Conservation (phyloP, 179 eudicot genomes). For the Camellia oleifera region DNA sequence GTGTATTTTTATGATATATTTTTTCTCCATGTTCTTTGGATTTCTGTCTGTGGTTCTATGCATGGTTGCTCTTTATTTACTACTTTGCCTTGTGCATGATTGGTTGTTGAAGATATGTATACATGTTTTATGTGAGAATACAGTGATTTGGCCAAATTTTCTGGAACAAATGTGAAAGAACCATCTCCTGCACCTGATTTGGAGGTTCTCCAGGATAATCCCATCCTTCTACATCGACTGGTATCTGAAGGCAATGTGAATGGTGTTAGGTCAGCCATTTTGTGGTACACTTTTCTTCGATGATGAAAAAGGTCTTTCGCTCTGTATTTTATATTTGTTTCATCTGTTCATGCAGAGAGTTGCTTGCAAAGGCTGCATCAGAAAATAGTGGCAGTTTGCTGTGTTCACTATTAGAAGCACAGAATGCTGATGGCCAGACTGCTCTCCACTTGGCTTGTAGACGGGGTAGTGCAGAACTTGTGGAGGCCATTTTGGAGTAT, state of each 20-base stretch:
- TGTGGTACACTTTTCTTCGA: neutral
- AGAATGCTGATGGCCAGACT: conserved; percentile 92
- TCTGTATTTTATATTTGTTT: conserved; percentile 18
- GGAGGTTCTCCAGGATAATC: conserved; percentile 65
- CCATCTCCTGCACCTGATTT: conserved; percentile 54
- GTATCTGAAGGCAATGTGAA: conserved; percentile 80
- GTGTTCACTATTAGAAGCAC: conserved; percentile 73
- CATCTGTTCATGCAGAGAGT: conserved; percentile 49
- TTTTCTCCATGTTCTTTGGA: neutral
- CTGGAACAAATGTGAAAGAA: conserved; percentile 45
- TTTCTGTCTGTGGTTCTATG: neutral
- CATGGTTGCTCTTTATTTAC: neutral
- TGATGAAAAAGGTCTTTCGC: conserved; percentile 8
- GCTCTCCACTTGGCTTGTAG: conserved; percentile 99
- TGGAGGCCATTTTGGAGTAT: conserved; percentile 78
- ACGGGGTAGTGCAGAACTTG: conserved; percentile 89
- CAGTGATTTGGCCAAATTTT: conserved; percentile 57
- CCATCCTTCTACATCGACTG: conserved; percentile 65
- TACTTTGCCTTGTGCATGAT: neutral
- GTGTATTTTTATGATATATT: neutral
- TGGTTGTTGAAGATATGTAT: conserved; percentile 2
- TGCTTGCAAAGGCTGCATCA: conserved; percentile 67
- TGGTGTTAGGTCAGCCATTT: conserved; percentile 74
- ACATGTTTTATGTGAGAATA: conserved; percentile 14
- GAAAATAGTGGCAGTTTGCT: conserved; percentile 50